Base-by-base conservation (phyloP, 768 basidiomycete species). In the Trametes punicea region DNA sequence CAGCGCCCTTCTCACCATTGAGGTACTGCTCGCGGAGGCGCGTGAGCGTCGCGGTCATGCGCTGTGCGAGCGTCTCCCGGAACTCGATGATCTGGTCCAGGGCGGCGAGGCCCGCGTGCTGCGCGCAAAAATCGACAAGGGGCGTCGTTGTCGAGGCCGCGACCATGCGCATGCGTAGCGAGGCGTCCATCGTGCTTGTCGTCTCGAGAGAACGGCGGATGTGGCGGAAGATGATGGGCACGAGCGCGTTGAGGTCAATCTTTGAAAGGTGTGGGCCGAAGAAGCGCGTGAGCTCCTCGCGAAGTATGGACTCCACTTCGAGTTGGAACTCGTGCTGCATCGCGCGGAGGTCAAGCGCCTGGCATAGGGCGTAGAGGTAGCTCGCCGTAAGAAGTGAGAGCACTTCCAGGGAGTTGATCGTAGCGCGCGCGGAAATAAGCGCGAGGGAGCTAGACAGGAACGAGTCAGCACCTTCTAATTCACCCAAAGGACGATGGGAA, bases 281-380 rank as follows among this genome's bases (percentile, higher is more conserved):
- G 49, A 76, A 67, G 16, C 64, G 49, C 4, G 67, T 61, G 62
- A 89, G 72, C 63, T 85, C 80, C 49, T 82, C 75, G 23, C 69
- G 67, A 18, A 80, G 72, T 51, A 86, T 80, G 15, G 68, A 65
- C 52, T 73, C 62, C 15, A 87, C 69, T 21, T 76, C 76, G 15
- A 72, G 72, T 27, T 75, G 67, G 72, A 93, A 83, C 56, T 89
- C 86, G 54, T 73, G 66, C 64, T 90, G 87, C 53, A 93, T 62
- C 1, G 90, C 84, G 39, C 93, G 86, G 50, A 91, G 77, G 67
- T 94, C 93, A 54, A 93, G 74, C n/a, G 90, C 90, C 77, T 93
- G 90, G 69, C 88, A 87, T 34, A 87, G 77, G 45, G 85, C 73
- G 69, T 90, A 90, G 40, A 94, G 75, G 65, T 91, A 91, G 15